Base-by-base conservation (phyloP, 176 grass and related monocot genomes). In the Saccharum officinarum region DNA sequence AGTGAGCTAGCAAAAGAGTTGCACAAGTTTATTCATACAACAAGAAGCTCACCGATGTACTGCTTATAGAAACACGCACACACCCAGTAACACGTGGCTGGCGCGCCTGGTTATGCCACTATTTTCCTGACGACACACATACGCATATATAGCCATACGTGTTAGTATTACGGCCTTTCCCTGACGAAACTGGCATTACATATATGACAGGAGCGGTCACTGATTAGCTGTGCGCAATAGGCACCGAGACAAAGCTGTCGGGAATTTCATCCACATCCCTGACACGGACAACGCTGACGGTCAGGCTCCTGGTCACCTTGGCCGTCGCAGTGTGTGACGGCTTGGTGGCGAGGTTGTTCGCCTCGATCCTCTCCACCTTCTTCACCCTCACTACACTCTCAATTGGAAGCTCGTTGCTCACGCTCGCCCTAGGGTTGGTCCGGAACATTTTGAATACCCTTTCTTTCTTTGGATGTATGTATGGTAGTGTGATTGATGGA, bases 361-460 rank as follows among this genome's bases (percentile, higher is more conserved):
- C 84, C 57, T 82, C n/a, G 20, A 90, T 90, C 83, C 57, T 83
- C 44, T 90, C 88, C 57, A 90, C 84, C 40, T 73, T 90, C 67
- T 63, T 61, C 55, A 90, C 88, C 79, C 73, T 73, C 36, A 90
- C 83, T 44, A 38, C 79, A 5, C 66, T 16, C 7, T 86, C 80
- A 0, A 82, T 17, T 17, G 41, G 71, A 2, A 89, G 50, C 71
- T 90, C 88, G 3, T 18, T 64, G 71, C 65, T 81, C 40, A 1
- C 11, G 26, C 12, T 38, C 0, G 16, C 67, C 67, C 52, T 79
- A 47, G 5, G 12, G 13, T 68, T 31, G 11, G 47, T 4, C 1
- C 54, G 34, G 10, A 82, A 55, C 88, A 86, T 90, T 63, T 49
- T 76, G 3, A 9, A 62, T 20, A 0, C 3, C 1, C 13, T 8